Evolutionary conservation across 345 rosid species (phyloP).

Genomic region (Brassica napus): DNA sequence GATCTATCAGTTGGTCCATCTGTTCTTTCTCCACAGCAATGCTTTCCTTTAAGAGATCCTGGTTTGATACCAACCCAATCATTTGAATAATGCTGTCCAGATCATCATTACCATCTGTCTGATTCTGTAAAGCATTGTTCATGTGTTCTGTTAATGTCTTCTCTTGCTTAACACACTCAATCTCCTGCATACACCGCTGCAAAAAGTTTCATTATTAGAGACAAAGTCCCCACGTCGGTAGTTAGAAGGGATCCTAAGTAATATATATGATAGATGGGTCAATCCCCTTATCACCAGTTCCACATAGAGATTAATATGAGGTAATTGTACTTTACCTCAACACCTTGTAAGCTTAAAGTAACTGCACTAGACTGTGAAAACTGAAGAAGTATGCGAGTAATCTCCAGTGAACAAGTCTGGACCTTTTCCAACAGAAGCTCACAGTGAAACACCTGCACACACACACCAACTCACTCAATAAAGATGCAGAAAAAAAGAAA

Average conservation of each 20-base stretch:
- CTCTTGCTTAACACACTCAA: constrained; percentile 51
- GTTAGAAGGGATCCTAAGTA: too few relatives aligned
- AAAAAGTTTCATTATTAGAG: too few relatives aligned
- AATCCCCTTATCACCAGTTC: too few relatives aligned
- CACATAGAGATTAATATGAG: too few relatives aligned
- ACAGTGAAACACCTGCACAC: constrained; percentile 60
- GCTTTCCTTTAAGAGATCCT: constrained; percentile 76
- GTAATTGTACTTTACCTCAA: constrained; percentile 52
- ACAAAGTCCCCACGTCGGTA: too few relatives aligned
- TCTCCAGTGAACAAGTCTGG: constrained; percentile 60
- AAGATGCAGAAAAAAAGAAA: background rate
- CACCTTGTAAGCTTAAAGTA: constrained; percentile 46
- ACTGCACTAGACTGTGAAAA: constrained; percentile 50
- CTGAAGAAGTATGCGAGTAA: constrained; percentile 52
- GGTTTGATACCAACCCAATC: constrained; percentile 59
- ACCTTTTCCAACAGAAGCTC: constrained; percentile 58
- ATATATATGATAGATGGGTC: too few relatives aligned
- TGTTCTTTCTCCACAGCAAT: constrained; percentile 74
- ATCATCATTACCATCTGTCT: constrained; percentile 39
- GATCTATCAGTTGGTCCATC: constrained; percentile 52
- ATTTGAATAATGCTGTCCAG: constrained; percentile 52
- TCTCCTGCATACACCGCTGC: constrained; percentile 69
- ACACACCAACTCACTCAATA: constrained; percentile 7
- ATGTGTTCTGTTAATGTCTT: constrained; percentile 41
- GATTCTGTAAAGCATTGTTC: constrained; percentile 45